Conservation (phyloP, 108 stramenopile genomes). For the Skeletonema menzelii region DNA sequence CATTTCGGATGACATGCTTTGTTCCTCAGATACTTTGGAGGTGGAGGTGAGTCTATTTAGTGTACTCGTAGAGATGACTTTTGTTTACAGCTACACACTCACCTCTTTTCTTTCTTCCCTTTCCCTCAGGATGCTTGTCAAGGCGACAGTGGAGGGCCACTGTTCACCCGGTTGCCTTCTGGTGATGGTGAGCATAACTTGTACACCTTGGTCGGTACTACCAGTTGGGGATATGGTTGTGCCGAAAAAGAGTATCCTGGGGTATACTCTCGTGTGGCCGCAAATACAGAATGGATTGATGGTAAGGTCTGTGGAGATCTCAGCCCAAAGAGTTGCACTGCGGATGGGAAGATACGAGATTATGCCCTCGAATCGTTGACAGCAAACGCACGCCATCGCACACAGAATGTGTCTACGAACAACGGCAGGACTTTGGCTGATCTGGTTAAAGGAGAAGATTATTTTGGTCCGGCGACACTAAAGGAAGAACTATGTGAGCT, state of each 20-base stretch:
- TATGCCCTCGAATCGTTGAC: background rate
- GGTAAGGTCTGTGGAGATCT: slow-evolving; percentile 24
- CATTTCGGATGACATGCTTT: slow-evolving; percentile 39
- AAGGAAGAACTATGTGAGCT: background rate
- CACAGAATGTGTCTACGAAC: too few species aligned
- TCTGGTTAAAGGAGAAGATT: too few species aligned
- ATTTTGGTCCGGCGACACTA: too few species aligned
- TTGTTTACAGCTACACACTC: too few species aligned
- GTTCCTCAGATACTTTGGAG: slow-evolving; percentile 24
- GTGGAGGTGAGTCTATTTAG: too few species aligned
- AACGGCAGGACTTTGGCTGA: too few species aligned
- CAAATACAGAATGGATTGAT: slow-evolving; percentile 44
- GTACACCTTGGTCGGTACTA: background rate
- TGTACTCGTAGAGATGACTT: too few species aligned
- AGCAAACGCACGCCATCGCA: background rate
- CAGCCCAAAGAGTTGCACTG: background rate
- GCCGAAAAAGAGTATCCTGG: slow-evolving; percentile 24
- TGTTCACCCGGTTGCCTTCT: slow-evolving; percentile 11
- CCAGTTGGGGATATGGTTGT: slow-evolving; percentile 48
- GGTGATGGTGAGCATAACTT: background rate
- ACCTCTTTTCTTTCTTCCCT: too few species aligned
- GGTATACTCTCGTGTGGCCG: slow-evolving; percentile 40
- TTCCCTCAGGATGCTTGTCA: slow-evolving; percentile 50
- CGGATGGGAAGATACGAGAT: background rate
- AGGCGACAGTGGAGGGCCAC: slow-evolving; percentile 41